Conservation (phyloP, 2,329 filamentous ascomycete genomes). For the Fusarium sp. region DNA sequence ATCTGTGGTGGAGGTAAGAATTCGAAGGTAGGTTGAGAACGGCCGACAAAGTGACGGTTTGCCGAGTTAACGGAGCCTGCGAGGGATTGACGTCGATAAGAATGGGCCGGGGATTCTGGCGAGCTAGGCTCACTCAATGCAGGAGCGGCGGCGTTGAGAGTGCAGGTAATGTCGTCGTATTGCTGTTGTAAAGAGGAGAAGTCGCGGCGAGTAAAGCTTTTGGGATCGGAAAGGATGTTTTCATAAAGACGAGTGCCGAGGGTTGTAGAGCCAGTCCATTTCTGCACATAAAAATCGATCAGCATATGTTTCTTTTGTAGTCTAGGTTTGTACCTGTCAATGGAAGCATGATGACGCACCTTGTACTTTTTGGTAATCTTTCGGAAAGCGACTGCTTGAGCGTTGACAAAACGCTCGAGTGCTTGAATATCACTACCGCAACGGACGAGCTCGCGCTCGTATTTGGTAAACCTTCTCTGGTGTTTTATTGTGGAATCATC, state of each 20-base stretch:
- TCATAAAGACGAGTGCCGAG: conserved; percentile 75
- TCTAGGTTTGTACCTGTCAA: conserved; percentile 1
- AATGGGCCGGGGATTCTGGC: conserved; percentile 47
- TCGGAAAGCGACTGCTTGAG: conserved; percentile 80
- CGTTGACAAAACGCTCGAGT: conserved; percentile 77
- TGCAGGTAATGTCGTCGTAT: conserved; percentile 63
- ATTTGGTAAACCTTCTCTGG: conserved; percentile 65
- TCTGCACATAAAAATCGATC: conserved; percentile 57
- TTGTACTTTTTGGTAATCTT: conserved; percentile 90
- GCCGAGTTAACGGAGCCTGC: conserved; percentile 23
- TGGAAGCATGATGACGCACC: conserved; percentile 47
- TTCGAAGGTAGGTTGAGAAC: conserved; percentile 48
- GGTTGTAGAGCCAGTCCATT: conserved; percentile 81
- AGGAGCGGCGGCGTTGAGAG: conserved; percentile 61
- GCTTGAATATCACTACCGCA: conserved; percentile 79
- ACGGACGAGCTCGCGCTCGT: conserved; percentile 63
- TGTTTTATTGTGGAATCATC: conserved; percentile 57
- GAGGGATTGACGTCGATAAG: conserved; percentile 24
- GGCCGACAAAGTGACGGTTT: conserved; percentile 39
- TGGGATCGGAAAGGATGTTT: conserved; percentile 72
- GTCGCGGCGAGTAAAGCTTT: conserved; percentile 78
- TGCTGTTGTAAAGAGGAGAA: conserved; percentile 65
- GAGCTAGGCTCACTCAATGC: conserved; percentile 56
- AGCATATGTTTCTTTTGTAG: not conserved
- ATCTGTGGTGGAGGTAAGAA: conserved; percentile 49